Percentiles rank a stretch among this genome's conserved stretches.
Conservation (phyloP, 805 yeast genomes). For the Yarrowia divulgata region DNA sequence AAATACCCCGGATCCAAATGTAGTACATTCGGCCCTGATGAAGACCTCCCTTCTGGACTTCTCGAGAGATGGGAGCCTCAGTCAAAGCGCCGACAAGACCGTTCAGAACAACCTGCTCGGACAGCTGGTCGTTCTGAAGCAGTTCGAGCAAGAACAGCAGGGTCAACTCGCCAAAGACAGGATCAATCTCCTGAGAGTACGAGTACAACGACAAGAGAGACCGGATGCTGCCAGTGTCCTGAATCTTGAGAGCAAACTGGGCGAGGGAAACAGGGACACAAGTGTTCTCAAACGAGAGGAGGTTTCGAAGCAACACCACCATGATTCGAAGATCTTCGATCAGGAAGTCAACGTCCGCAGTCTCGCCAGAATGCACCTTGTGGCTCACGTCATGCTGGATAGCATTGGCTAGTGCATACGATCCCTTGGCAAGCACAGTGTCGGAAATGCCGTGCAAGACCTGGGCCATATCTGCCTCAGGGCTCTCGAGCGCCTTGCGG, state of each 20-base stretch:
- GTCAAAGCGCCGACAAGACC: constrained; percentile 73
- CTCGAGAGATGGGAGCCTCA: constrained; percentile 75
- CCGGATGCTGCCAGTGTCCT: constrained; percentile 66
- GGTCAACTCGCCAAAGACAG: constrained; percentile 73
- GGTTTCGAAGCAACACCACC: constrained; percentile 67
- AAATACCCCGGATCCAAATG: constrained; percentile 85
- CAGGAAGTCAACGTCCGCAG: constrained; percentile 45
- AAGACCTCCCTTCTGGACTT: constrained; percentile 71
- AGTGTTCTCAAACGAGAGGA: constrained; percentile 52
- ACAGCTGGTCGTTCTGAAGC: constrained; percentile 65
- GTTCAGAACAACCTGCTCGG: constrained; percentile 66
- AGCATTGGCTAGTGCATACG: constrained; percentile 63
- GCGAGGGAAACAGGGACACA: constrained; percentile 43
- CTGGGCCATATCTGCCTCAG: constrained; percentile 43
- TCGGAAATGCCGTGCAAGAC: constrained; percentile 59
- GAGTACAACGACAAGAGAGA: constrained; percentile 71
- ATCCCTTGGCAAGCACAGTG: constrained; percentile 68
- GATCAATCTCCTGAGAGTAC: constrained; percentile 70
- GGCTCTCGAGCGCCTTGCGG: constrained; percentile 8
- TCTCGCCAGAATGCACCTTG: constrained; percentile 14
- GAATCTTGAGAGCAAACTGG: constrained; percentile 60
- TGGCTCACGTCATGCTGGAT: constrained; percentile 61
- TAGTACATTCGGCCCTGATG: constrained; percentile 61
- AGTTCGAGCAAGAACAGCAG: constrained; percentile 74
- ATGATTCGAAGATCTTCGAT: constrained; percentile 71